Evolutionary conservation across 495 filamentous ascomycete species (phyloP), one percentile per base, ranked within the genome.

Genomic region (Lasiosphaeria hispida): DNA sequence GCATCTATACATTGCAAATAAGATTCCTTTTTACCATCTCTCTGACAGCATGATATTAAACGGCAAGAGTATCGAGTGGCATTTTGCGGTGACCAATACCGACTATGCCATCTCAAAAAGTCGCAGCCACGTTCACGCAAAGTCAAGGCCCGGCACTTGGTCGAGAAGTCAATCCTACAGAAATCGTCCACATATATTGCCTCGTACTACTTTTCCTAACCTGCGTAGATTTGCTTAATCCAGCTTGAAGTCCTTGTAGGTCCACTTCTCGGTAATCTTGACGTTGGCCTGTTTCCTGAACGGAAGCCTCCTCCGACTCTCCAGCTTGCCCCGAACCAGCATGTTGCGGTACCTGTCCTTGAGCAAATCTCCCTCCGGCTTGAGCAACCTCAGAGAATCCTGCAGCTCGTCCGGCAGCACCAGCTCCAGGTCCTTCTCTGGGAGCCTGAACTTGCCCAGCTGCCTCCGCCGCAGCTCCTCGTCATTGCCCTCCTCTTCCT

Each of bases 321-420:
- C 94, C 50, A 97, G 72, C 74, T 94, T 96, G 48, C 94, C 95
- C 58, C 90, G 80, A 30, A 97, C 82, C 41, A 96, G 77, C 69
- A 97, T 79, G 70, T 83, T 96, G 51, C 95, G 81, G 77, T 95
- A 97, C 30, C 94, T 81, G 62, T 98, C 94, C 61, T 90, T 89
- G 63, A 97, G 77, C 38, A 97, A 75, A 64, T 96, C 96, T 14
- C 94, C 94, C 72, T 98, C 93, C 1, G 94, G 94, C 75, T 96
- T 97, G 51, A 98, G 78, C 11, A 87, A 74, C 48, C 94, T 80
- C 35, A 98, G 75, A 4, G 91, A 96, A 57, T 98, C 94, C 66
- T 93, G 88, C 41, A 98, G 79, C 71, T 98, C 94, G 63, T 97
- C 93, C 3, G 91, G 90, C 30, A 98, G 80, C 5, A 96, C 91